Evolutionary conservation across 108 stramenopile species (phyloP).

Genomic region (Nannochloropsis salina): DNA sequence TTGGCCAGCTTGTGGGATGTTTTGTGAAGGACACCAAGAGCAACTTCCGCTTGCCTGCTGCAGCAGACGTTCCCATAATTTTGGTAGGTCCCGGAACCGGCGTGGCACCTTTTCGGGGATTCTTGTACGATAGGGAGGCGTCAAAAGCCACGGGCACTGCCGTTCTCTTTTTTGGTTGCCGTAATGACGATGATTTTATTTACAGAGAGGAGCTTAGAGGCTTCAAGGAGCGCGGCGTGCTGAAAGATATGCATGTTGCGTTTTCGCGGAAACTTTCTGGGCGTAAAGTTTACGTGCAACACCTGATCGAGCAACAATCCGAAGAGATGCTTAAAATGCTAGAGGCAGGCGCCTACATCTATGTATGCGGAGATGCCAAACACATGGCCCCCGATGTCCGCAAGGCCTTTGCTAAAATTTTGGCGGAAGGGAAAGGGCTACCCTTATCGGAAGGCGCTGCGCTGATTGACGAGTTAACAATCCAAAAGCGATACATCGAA

Average conservation of each 20-base stretch:
- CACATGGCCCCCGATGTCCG: background rate
- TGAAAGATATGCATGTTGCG: background rate
- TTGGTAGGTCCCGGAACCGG: constrained; percentile 21
- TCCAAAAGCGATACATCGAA: background rate
- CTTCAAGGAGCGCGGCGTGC: background rate
- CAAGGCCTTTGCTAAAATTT: background rate
- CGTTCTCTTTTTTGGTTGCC: constrained; percentile 10
- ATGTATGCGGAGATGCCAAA: constrained; percentile 15
- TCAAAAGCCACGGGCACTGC: background rate
- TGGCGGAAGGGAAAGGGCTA: background rate
- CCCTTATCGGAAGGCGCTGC: background rate
- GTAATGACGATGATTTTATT: background rate
- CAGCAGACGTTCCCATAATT: background rate
- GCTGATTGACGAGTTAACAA: background rate
- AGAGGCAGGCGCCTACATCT: background rate
- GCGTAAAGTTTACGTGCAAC: background rate
- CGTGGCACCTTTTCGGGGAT: constrained; percentile 22
- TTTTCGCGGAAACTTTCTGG: constrained; percentile 2
- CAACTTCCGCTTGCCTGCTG: constrained; percentile 6
- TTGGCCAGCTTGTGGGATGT: background rate
- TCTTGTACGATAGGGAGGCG: constrained; percentile 13
- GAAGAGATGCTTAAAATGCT: background rate
- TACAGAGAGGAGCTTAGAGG: background rate
- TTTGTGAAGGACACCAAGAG: constrained; percentile 8
- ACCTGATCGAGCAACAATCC: background rate